phyloP scores from a whole-genome alignment of 805 yeast species.

The Wickerhamomyces subpelliculosus region DNA sequence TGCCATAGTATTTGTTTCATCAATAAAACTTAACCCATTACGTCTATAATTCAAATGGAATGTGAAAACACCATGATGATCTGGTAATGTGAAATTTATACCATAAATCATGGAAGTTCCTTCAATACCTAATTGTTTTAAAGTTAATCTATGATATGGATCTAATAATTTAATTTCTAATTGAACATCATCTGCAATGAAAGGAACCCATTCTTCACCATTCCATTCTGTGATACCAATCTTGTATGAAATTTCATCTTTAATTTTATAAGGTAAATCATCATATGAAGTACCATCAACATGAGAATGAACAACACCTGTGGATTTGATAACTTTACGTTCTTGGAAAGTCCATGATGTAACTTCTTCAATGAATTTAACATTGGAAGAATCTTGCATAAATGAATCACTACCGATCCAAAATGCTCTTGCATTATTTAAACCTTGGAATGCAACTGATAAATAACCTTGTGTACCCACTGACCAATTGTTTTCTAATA shows the following conservation, averaged over 20 bases:
- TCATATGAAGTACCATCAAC: slow-evolving; percentile 35
- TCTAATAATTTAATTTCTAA: slow-evolving; percentile 85
- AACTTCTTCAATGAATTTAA: slow-evolving; percentile 32
- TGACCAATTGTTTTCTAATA: slow-evolving; percentile 56
- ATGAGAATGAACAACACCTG: slow-evolving; percentile 48
- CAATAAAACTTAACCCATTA: slow-evolving; percentile 62
- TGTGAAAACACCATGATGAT: slow-evolving; percentile 95
- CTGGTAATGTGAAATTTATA: slow-evolving; percentile 67
- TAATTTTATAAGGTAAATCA: slow-evolving; percentile 56
- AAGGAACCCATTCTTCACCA: slow-evolving; percentile 67
- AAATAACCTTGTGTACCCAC: slow-evolving; percentile 73
- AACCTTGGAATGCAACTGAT: slow-evolving; percentile 73
- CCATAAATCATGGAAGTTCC: slow-evolving; percentile 38
- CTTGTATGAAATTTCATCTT: slow-evolving; percentile 57
- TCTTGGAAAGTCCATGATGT: slow-evolving; percentile 72
- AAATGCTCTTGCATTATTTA: slow-evolving; percentile 65
- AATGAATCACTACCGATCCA: slow-evolving; percentile 75
- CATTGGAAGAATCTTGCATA: slow-evolving; percentile 33
- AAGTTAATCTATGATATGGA: slow-evolving; percentile 82
- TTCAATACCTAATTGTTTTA: slow-evolving; percentile 34
- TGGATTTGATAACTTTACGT: slow-evolving; percentile 53
- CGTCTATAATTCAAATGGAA: slow-evolving; percentile 74
- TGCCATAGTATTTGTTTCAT: slow-evolving; percentile 64
- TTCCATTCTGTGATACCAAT: slow-evolving; percentile 43
- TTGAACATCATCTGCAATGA: slow-evolving; percentile 57